Evolutionary conservation across 148 eudicot species (phyloP).

Genomic region (Camellia japonica): DNA sequence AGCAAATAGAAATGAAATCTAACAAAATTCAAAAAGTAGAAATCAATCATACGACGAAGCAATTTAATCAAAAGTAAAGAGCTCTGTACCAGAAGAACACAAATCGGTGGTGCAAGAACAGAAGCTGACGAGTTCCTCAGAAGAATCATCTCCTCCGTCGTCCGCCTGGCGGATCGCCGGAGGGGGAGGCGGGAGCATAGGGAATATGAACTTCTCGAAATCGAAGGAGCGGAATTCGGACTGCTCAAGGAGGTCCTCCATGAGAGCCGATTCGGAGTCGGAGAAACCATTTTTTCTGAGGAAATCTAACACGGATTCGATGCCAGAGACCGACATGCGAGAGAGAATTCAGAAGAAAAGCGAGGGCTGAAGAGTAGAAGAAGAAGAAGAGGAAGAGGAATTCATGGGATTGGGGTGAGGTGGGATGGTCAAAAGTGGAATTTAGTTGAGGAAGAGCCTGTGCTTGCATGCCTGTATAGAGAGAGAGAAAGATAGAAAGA

Average conservation of each 20-base stretch:
- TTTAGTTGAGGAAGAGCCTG: neutral
- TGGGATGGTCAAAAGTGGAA: slow-evolving; percentile 16
- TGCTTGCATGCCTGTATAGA: slow-evolving; percentile 17
- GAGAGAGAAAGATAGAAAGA: neutral
- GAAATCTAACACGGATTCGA: slow-evolving; percentile 57
- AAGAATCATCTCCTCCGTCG: slow-evolving; percentile 25
- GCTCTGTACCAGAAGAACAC: slow-evolving; percentile 38
- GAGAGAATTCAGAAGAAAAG: neutral
- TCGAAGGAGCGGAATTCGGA: slow-evolving; percentile 39
- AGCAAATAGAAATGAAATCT: neutral
- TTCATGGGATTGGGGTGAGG: slow-evolving; percentile 27
- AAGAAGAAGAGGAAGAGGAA: neutral
- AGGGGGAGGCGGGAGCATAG: slow-evolving; percentile 59
- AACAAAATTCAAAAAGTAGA: neutral
- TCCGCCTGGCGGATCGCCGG: slow-evolving; percentile 48
- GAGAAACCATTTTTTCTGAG: slow-evolving; percentile 56
- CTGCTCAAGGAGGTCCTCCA: slow-evolving; percentile 58
- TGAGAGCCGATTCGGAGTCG: slow-evolving; percentile 65
- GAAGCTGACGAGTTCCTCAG: slow-evolving; percentile 81
- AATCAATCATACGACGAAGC: neutral
- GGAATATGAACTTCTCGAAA: slow-evolving; percentile 69
- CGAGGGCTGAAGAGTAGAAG: neutral
- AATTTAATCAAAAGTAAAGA: neutral
- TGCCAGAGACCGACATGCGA: slow-evolving; percentile 34
- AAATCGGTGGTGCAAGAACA: slow-evolving; percentile 66